Conservation (phyloP, 768 basidiomycete genomes). For the Terana coerulea region DNA sequence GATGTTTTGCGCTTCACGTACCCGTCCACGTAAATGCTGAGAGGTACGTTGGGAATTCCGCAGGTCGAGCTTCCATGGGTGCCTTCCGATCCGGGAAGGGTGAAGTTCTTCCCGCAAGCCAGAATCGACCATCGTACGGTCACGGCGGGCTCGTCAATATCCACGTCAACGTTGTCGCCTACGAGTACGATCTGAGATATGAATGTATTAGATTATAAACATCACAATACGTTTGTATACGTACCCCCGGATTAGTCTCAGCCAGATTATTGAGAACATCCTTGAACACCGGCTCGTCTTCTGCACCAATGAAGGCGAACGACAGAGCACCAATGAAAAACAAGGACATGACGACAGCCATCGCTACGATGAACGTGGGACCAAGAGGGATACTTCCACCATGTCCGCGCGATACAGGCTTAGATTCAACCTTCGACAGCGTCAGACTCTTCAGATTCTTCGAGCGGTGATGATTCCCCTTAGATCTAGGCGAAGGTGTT, state of each 20-base stretch:
- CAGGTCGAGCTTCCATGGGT: conserved; percentile 42
- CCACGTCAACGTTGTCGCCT: conserved; percentile 55
- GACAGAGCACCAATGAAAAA: conserved; percentile 47
- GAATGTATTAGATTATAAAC: background rate
- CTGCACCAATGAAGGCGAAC: conserved; percentile 44
- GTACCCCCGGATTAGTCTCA: conserved; percentile 42
- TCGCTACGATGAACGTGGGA: conserved; percentile 25
- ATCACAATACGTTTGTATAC: conserved; percentile 9
- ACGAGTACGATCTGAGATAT: conserved; percentile 44
- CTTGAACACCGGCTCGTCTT: conserved; percentile 39
- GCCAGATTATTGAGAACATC: conserved; percentile 38
- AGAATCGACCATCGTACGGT: conserved; percentile 54
- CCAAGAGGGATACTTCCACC: conserved; percentile 26
- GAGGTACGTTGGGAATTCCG: conserved; percentile 41
- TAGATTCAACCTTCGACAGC: background rate
- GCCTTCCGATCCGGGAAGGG: conserved; percentile 44
- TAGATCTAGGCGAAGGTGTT: background rate
- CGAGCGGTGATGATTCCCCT: background rate
- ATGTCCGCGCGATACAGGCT: conserved; percentile 2
- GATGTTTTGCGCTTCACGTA: conserved; percentile 20
- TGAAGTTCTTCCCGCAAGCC: conserved; percentile 43
- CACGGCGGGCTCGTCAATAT: conserved; percentile 54
- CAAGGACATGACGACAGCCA: conserved; percentile 42
- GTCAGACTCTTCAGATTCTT: conserved; percentile 3
- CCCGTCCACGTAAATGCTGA: conserved; percentile 50